Percentiles rank a stretch among this genome's conserved stretches.
phyloP scores from a whole-genome alignment of 2,329 filamentous ascomycete genomes.

The Pseudogymnoascus sp. region DNA sequence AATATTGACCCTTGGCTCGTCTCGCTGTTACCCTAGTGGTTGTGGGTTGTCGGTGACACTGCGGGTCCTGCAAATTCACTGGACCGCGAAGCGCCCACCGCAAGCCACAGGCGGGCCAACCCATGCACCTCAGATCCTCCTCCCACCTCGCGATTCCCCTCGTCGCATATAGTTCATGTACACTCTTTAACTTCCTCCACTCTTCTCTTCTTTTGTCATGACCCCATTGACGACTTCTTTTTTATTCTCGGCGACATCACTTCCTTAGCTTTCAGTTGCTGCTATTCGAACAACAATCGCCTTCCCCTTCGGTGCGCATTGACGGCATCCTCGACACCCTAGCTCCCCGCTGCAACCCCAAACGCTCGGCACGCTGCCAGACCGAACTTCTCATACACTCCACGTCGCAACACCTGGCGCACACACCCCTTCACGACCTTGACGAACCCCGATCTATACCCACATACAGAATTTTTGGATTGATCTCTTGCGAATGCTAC shows the following conservation, averaged over 20 bases:
- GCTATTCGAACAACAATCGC: not conserved
- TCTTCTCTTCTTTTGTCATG: not conserved
- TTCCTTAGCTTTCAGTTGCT: not conserved
- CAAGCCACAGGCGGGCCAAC: not conserved
- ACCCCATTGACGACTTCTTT: not conserved
- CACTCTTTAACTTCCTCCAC: not conserved
- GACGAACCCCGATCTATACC: not conserved
- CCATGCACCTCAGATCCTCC: not conserved
- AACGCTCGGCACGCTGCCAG: conserved; percentile 8
- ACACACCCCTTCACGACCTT: conserved; percentile 3
- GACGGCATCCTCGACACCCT: not conserved
- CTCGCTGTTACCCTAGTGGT: not conserved
- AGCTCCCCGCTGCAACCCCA: not conserved
- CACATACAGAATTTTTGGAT: not conserved
- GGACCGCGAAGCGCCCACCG: not conserved
- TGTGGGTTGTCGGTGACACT: not conserved
- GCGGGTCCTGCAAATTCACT: not conserved
- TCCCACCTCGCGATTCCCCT: not conserved
- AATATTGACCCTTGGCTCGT: not conserved
- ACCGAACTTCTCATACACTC: conserved; percentile 10
- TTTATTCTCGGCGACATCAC: not conserved
- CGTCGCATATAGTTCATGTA: not conserved
- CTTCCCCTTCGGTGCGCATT: not conserved
- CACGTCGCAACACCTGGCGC: conserved; percentile 5
- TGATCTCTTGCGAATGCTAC: not conserved